Conservation (phyloP, 345 rosid genomes). For the Gossypium rotundifolium region DNA sequence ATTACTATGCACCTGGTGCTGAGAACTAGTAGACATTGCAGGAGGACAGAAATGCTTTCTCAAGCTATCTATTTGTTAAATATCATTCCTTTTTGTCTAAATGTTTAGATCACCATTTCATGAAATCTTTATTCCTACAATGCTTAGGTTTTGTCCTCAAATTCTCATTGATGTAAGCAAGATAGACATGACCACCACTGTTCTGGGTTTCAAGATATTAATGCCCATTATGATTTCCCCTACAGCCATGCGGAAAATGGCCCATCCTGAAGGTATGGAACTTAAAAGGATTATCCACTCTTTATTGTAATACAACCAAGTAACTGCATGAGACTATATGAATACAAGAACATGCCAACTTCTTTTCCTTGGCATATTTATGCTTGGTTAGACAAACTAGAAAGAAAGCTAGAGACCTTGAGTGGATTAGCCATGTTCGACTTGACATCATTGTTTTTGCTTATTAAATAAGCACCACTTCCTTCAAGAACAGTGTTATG, state of each 20-base stretch:
- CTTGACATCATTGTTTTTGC: neutral
- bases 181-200: constrained; percentile 64
- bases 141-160: constrained; percentile 64
- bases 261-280: constrained; percentile 70
- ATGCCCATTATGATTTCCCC: constrained; percentile 95
- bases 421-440: neutral
- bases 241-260: constrained; percentile 83
- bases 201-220: constrained; percentile 74
- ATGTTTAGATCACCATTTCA: neutral
- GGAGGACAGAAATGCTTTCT: neutral
- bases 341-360: neutral
- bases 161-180: constrained; percentile 78
- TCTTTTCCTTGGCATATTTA: neutral
- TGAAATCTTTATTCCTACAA: neutral
- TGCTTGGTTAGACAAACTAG: neutral
- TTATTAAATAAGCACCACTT: neutral
- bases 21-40: constrained; percentile 55
- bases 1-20: constrained; percentile 79
- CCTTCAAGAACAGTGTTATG: neutral
- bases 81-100: neutral
- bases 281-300: neutral
- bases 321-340: neutral
- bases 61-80: neutral
- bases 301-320: neutral
- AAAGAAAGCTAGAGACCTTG: neutral